phyloP scores from a whole-genome alignment of 441 rosid species.

The Metrosideros polymorpha region DNA sequence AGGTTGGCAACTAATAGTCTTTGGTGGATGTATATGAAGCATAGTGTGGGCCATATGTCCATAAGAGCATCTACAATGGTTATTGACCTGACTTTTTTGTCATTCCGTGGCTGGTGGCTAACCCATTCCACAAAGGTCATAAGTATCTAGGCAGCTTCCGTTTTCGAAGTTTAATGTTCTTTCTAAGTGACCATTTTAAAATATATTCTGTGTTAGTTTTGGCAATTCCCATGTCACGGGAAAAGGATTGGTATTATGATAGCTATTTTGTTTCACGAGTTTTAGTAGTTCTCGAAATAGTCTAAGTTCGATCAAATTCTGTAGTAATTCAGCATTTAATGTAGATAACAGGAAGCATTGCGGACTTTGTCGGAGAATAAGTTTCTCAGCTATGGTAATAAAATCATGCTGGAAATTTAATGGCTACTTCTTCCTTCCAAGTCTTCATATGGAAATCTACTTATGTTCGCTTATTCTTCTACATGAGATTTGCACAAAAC shows the following conservation, averaged over 20 bases:
- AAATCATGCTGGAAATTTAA: neutral
- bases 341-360: neutral
- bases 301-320: neutral
- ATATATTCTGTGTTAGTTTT: neutral
- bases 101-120: neutral
- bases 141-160: neutral
- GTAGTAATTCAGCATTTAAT: neutral
- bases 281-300: neutral
- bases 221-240: neutral
- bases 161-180: neutral
- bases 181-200: neutral
- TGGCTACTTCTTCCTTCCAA: neutral
- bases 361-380: neutral
- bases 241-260: neutral
- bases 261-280: neutral
- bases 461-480: neutral
- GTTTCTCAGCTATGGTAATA: neutral
- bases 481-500: neutral
- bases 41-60: neutral
- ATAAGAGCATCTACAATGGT: neutral
- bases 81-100: neutral
- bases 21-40: neutral
- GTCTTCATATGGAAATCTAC: neutral
- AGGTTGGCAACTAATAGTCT: neutral
- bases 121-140: neutral